phyloP scores from a whole-genome alignment of 495 filamentous ascomycete species.

The Schizothecium vesticola region DNA sequence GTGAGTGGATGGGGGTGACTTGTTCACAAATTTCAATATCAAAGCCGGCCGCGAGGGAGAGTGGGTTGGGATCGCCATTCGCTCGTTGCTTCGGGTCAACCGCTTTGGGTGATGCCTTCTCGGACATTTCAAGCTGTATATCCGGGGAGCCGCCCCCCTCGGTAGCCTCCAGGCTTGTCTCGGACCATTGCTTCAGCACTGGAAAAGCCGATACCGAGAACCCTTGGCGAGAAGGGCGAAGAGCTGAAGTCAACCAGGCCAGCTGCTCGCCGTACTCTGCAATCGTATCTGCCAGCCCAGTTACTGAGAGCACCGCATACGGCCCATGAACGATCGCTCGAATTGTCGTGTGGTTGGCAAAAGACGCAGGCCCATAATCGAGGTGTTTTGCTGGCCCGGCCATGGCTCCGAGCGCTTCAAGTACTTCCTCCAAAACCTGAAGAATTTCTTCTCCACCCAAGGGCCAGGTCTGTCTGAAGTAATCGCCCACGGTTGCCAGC shows the following conservation, averaged over 20 bases:
- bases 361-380: not conserved
- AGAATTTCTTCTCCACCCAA: not conserved
- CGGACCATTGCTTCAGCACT: not conserved
- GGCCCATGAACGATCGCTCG: not conserved
- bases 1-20: not conserved
- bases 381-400: no score
- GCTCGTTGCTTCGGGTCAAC: not conserved
- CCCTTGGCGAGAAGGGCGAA: not conserved
- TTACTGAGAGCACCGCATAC: not conserved
- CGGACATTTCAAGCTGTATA: not conserved
- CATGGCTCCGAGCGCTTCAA: not conserved
- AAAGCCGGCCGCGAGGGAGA: not conserved
- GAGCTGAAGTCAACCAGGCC: not conserved
- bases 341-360: not conserved
- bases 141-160: no score
- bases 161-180: not conserved
- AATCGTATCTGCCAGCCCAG: not conserved
- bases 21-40: not conserved
- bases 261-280: slow-evolving; percentile 4
- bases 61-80: not conserved
- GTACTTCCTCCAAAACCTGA: not conserved
- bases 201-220: not conserved
- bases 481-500: not conserved
- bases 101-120: not conserved
- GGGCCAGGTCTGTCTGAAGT: not conserved